Base-by-base conservation (phyloP, 768 basidiomycete species). In the Pluteus cervinus region DNA sequence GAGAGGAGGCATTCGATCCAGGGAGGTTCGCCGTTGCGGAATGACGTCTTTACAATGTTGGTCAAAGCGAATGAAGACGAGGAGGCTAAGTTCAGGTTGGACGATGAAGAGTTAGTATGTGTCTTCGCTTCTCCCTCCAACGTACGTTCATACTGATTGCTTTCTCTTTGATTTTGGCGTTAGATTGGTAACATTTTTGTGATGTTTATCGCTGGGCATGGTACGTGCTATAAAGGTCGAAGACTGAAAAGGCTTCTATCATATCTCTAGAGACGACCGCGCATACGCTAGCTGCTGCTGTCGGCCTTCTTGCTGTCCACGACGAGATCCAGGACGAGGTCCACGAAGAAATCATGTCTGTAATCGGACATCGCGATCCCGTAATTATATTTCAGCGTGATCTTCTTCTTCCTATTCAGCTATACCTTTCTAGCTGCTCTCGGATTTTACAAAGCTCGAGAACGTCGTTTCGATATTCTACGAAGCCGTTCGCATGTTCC, bases 151-250 rank as follows among this genome's bases (percentile, higher is more conserved):
- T 7, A 37, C 9, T 32, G 30, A 14, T 16, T 7, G 15, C 10
- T 16, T 22, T 12, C 15, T 26, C 18, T 22, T 36, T 29, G 26
- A 28, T n/a, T 26, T 22, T 17, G 25, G 32, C 2, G 24, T 24
- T 39, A 74, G 73, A 72, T 73, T 31, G 75, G 73, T 3, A 78
- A 76, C 33, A 49, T 75, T 1, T 77, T 64, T 43, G 45, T 67
- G 10, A 58, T 75, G 50, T 54, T 81, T 15, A 70, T 79, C 28
- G 76, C 78, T 28, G 79, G 79, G 7, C 74, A 79, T 49, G 76
- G 75, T 68, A 42, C 24, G 57, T 44, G 14, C 18, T 31, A 20
- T 15, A 4, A 28, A 4, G 24, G 17, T 15, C 24, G 23, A 18
- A 16, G 7, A 34, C 20, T 16, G 15, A 33, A 18, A 16, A 30